A percentile compares a stretch with the other conserved stretches of the same genome.
These are phyloP conservation scores for Orbilia ellipsospora DNA, from an alignment of 2,329 filamentous ascomycete species.

Conservation along the genomic window DNA sequence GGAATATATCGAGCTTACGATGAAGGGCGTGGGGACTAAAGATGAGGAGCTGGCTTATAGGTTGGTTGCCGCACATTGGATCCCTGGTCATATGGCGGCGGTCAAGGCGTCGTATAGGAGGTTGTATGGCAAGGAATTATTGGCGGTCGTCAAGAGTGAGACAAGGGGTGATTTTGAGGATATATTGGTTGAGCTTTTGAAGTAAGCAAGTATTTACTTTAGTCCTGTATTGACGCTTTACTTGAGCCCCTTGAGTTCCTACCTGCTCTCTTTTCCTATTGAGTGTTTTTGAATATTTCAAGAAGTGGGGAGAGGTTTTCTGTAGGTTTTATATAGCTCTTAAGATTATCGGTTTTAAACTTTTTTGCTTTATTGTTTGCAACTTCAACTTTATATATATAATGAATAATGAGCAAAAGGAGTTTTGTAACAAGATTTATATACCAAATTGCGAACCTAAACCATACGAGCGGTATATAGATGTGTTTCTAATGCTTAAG, in stretches of 20 bases:
- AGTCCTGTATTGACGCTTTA: too few relatives aligned
- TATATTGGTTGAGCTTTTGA: constrained; percentile 74
- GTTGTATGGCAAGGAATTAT: constrained; percentile 75
- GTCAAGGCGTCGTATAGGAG: constrained; percentile 82
- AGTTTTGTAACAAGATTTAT: too few relatives aligned
- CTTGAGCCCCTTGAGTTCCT: too few relatives aligned
- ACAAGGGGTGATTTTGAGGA: constrained; percentile 85
- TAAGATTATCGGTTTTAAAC: too few relatives aligned
- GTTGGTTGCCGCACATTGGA: constrained; percentile 84
- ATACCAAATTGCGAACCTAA: neutral
- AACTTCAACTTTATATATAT: too few relatives aligned
- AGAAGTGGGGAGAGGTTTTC: neutral
- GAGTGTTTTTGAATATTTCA: neutral
- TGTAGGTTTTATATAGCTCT: neutral
- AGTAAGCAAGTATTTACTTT: constrained; percentile 7
- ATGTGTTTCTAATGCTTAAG: neutral
- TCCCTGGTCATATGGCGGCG: constrained; percentile 76
- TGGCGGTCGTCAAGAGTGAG: constrained; percentile 79
- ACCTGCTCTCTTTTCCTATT: neutral
- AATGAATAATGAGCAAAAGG: too few relatives aligned
- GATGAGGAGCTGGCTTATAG: constrained; percentile 80
- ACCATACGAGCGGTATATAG: neutral
- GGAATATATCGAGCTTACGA: constrained; percentile 81
- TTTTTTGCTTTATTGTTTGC: too few relatives aligned
- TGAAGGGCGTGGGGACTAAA: constrained; percentile 88